Evolutionary conservation across 1,139 yeast species (phyloP).

Genomic region (Candida tunisiensis): DNA sequence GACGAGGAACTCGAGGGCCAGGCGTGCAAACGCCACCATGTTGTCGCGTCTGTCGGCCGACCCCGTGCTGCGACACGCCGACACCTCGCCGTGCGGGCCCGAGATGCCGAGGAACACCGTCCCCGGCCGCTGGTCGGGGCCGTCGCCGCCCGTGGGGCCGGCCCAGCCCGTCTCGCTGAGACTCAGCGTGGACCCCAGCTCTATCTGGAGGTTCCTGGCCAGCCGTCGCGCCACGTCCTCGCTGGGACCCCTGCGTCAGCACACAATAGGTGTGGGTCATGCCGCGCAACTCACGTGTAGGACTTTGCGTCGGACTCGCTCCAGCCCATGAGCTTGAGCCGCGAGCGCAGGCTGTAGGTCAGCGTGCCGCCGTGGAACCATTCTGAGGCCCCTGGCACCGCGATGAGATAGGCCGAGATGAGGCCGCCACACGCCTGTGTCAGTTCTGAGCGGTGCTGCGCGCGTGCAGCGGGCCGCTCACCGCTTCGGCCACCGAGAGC

Average conservation of each 20-base stretch:
- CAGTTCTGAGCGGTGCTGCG: neutral
- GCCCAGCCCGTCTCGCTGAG: slow-evolving; percentile 81
- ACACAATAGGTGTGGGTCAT: neutral
- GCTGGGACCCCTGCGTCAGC: slow-evolving; percentile 49
- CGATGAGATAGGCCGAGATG: slow-evolving; percentile 59
- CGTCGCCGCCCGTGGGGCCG: slow-evolving; percentile 26
- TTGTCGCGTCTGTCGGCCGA: slow-evolving; percentile 37
- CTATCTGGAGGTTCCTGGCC: slow-evolving; percentile 66
- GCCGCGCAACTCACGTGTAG: slow-evolving; percentile 27
- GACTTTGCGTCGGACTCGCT: slow-evolving; percentile 44
- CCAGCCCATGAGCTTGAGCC: slow-evolving; percentile 70
- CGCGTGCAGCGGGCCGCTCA: slow-evolving; percentile 5
- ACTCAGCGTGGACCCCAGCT: slow-evolving; percentile 68
- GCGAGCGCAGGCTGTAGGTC: slow-evolving; percentile 58
- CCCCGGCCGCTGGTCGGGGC: slow-evolving; percentile 28
- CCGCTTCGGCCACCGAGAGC: slow-evolving; percentile 63
- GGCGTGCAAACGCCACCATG: slow-evolving; percentile 58
- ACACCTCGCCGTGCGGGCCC: slow-evolving; percentile 44
- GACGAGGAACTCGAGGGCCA: slow-evolving; percentile 46
- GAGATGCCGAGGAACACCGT: slow-evolving; percentile 55
- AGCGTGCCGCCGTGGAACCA: slow-evolving; percentile 76
- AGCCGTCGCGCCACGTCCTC: slow-evolving; percentile 58
- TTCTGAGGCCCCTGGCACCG: slow-evolving; percentile 72
- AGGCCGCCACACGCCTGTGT: slow-evolving; percentile 67
- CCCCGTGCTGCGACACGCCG: slow-evolving; percentile 32